These are phyloP conservation scores for Darksidea phi DNA, from an alignment of 495 filamentous ascomycete genomes.

Conservation along the genomic window DNA sequence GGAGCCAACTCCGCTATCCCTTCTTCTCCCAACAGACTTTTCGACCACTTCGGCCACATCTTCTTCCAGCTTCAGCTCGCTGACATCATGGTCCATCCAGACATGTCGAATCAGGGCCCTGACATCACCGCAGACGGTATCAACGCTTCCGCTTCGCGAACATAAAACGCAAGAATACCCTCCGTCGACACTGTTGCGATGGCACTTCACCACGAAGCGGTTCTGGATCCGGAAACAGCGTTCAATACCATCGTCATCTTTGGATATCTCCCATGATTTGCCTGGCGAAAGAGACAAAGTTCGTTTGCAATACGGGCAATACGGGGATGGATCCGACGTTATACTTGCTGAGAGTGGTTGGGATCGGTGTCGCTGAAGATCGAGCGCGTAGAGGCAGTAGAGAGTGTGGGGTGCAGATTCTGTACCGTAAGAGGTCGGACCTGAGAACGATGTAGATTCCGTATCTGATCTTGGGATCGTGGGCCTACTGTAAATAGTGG, in stretches of 20 bases:
- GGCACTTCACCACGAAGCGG: slow-evolving; percentile 34
- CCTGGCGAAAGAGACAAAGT: slow-evolving; percentile 27
- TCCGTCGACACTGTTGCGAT: slow-evolving; percentile 18
- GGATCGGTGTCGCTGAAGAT: slow-evolving; percentile 37
- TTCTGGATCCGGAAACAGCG: slow-evolving; percentile 28
- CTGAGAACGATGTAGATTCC: slow-evolving; percentile 24
- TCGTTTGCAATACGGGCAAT: slow-evolving; percentile 29
- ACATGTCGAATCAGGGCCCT: slow-evolving; percentile 29
- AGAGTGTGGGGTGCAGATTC: slow-evolving; percentile 32
- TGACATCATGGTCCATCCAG: slow-evolving; percentile 30
- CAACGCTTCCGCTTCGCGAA: slow-evolving; percentile 1
- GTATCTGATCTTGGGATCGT: slow-evolving; percentile 18
- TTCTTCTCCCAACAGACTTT: neutral
- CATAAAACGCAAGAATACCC: slow-evolving; percentile 31
- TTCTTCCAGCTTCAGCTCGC: slow-evolving; percentile 25
- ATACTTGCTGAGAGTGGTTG: slow-evolving; percentile 30
- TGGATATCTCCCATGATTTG: slow-evolving; percentile 33
- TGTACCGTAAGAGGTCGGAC: slow-evolving; percentile 12
- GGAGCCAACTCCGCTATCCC: slow-evolving; percentile 14
- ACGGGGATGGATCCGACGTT: slow-evolving; percentile 12
- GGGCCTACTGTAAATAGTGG: slow-evolving; percentile 9
- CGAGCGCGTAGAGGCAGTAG: slow-evolving; percentile 41
- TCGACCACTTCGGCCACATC: slow-evolving; percentile 28
- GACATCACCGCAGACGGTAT: slow-evolving; percentile 35
- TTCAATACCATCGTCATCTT: slow-evolving; percentile 20